These are phyloP conservation scores for Phyllostachys edulis DNA, from an alignment of 176 grass and related monocot genomes.

Conservation along the genomic window DNA sequence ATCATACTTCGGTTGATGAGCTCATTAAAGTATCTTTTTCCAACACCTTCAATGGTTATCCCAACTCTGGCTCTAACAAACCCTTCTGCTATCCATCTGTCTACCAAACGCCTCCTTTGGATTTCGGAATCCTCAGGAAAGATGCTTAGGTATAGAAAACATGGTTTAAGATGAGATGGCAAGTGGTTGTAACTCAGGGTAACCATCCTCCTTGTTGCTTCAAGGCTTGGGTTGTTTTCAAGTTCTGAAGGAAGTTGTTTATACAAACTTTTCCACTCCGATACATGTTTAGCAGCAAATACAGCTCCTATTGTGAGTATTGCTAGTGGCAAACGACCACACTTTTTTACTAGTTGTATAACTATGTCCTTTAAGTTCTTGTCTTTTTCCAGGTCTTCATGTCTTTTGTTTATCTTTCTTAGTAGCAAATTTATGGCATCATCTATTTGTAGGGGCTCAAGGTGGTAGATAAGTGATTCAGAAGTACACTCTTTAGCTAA, in stretches of 20 bases:
- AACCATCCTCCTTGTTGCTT: slow-evolving; percentile 7
- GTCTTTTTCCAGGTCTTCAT: not conserved
- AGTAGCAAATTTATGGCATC: slow-evolving; percentile 27
- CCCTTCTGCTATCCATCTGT: slow-evolving; percentile 34
- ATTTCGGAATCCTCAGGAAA: slow-evolving; percentile 34
- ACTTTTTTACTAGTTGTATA: slow-evolving; percentile 8
- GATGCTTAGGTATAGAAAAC: slow-evolving; percentile 32
- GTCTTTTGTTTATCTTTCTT: not conserved
- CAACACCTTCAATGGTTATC: not conserved
- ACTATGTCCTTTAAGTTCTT: not conserved
- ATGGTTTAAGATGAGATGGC: slow-evolving; percentile 35
- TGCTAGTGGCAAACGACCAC: slow-evolving; percentile 20
- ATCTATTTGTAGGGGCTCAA: not conserved
- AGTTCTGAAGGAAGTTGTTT: slow-evolving; percentile 6
- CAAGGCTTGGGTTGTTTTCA: slow-evolving; percentile 18
- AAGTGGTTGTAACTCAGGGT: slow-evolving; percentile 25
- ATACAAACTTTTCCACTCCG: not conserved
- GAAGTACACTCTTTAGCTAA: slow-evolving; percentile 15
- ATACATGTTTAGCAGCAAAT: not conserved
- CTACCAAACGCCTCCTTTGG: not conserved
- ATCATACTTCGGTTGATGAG: slow-evolving; percentile 30
- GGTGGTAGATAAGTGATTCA: slow-evolving; percentile 1
- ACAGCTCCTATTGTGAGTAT: slow-evolving; percentile 29
- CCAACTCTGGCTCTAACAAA: not conserved
- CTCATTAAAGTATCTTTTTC: slow-evolving; percentile 8